These are phyloP conservation scores for Sclerotinia sclerotiorum DNA, from an alignment of 2,329 filamentous ascomycete genomes.

Conservation along the genomic window DNA sequence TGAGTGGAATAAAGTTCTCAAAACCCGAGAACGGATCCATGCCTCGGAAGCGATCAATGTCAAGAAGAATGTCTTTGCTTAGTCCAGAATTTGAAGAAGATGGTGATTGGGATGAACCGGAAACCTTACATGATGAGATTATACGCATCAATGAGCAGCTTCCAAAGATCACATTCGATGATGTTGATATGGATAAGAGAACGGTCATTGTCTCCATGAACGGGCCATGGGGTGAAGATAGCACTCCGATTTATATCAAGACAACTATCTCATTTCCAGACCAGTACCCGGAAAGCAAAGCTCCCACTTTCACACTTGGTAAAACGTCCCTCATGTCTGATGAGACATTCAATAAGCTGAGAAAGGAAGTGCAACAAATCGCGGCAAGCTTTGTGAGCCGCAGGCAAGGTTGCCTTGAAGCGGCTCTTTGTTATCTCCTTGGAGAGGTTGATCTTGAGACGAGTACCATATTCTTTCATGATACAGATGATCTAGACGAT, in stretches of 20 bases:
- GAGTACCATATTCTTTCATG: constrained; percentile 61
- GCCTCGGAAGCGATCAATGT: constrained; percentile 30
- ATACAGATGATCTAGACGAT: constrained; percentile 59
- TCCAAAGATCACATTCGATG: constrained; percentile 63
- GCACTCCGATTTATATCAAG: constrained; percentile 60
- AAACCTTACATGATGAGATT: constrained; percentile 64
- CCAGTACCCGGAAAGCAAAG: constrained; percentile 57
- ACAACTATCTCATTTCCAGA: constrained; percentile 60
- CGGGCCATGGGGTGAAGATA: constrained; percentile 61
- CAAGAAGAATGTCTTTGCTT: constrained; percentile 38
- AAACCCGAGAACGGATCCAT: constrained; percentile 32
- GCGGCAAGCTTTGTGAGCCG: constrained; percentile 55
- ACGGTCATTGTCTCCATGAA: constrained; percentile 60
- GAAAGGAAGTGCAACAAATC: constrained; percentile 57
- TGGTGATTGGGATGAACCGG: constrained; percentile 56
- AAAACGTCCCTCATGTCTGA: constrained; percentile 63
- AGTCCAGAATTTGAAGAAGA: constrained; percentile 40
- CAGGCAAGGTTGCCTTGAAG: constrained; percentile 62
- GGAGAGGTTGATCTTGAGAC: constrained; percentile 61
- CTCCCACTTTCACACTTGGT: constrained; percentile 60
- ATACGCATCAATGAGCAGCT: constrained; percentile 61
- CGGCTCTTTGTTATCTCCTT: constrained; percentile 61
- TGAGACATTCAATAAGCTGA: constrained; percentile 53
- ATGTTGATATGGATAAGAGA: constrained; percentile 62
- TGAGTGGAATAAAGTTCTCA: constrained; percentile 66